phyloP scores from a whole-genome alignment of 345 rosid genomes.

The Hypericum perforatum region DNA sequence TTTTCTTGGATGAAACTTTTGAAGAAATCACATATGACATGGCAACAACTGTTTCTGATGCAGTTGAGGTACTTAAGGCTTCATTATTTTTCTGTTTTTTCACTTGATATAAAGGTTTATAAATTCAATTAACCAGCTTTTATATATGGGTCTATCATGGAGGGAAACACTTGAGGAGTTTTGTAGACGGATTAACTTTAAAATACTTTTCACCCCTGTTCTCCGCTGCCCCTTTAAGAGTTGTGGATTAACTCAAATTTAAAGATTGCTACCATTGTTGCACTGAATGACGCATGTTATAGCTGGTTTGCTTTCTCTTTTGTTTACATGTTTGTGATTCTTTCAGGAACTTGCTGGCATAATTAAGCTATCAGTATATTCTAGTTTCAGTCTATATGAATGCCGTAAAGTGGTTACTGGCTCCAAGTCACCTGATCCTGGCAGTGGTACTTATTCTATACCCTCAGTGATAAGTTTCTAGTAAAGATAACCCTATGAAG shows the following conservation, averaged over 20 bases:
- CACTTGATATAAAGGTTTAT: too few relatives aligned
- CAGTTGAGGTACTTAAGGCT: slow-evolving; percentile 71
- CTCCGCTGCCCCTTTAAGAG: too few relatives aligned
- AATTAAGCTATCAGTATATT: slow-evolving; percentile 75
- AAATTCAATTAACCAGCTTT: too few relatives aligned
- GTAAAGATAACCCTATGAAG: slow-evolving; percentile 3
- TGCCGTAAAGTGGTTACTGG: slow-evolving; percentile 90
- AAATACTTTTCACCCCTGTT: too few relatives aligned
- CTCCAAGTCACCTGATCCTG: slow-evolving; percentile 81
- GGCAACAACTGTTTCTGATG: slow-evolving; percentile 92
- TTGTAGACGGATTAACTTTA: too few relatives aligned
- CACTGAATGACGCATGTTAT: neutral
- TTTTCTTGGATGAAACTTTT: slow-evolving; percentile 93
- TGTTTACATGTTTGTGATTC: neutral
- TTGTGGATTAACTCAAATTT: too few relatives aligned
- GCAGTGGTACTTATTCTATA: slow-evolving; percentile 49
- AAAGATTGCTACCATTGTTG: neutral
- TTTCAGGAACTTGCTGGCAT: slow-evolving; percentile 90
- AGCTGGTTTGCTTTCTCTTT: neutral
- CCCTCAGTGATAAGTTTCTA: slow-evolving; percentile 5
- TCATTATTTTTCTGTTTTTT: neutral
- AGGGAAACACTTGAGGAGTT: too few relatives aligned
- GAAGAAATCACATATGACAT: slow-evolving; percentile 95
- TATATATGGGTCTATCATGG: too few relatives aligned
- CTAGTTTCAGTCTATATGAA: slow-evolving; percentile 92